phyloP scores from a whole-genome alignment of 2,329 filamentous ascomycete species.

The Cadophora malorum region DNA sequence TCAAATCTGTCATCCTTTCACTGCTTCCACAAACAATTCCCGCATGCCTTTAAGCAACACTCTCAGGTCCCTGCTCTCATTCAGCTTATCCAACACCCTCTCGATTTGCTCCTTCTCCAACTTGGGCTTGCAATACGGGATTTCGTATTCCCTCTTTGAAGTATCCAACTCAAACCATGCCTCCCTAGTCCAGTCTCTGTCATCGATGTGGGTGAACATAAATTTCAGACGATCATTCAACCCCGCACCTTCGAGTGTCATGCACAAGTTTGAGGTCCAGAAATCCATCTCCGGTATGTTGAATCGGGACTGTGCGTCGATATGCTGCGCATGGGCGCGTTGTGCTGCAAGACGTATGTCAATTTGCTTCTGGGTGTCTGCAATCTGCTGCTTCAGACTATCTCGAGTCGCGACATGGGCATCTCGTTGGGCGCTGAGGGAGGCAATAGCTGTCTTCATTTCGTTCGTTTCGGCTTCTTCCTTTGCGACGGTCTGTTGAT shows the following conservation, averaged over 20 bases:
- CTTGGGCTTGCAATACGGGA: conserved; percentile 81
- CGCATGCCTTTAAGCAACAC: conserved; percentile 82
- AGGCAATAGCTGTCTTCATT: conserved; percentile 69
- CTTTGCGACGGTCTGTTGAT: conserved; percentile 77
- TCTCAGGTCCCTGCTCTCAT: conserved; percentile 78
- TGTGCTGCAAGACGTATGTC: conserved; percentile 74
- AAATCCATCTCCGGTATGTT: conserved; percentile 95
- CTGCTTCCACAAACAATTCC: conserved; percentile 74
- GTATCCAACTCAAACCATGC: conserved; percentile 94
- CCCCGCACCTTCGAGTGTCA: conserved; percentile 89
- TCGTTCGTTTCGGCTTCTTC: conserved; percentile 79
- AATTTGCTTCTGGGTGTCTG: conserved; percentile 72
- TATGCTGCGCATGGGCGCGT: conserved; percentile 71
- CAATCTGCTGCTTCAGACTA: conserved; percentile 65
- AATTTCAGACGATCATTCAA: conserved; percentile 87
- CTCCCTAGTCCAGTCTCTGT: conserved; percentile 86
- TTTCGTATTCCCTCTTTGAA: conserved; percentile 81
- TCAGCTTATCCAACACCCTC: conserved; percentile 76
- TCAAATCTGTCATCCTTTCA: conserved; percentile 48
- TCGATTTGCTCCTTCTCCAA: conserved; percentile 81
- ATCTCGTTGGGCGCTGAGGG: conserved; percentile 65
- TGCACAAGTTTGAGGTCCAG: conserved; percentile 89
- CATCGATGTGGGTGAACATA: conserved; percentile 84
- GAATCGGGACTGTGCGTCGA: conserved; percentile 84
- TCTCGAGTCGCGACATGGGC: conserved; percentile 63